Evolutionary conservation across 208 protist species (phyloP), one percentile per base, ranked within the genome.

Genomic region (Wallacemonas rigidus): DNA sequence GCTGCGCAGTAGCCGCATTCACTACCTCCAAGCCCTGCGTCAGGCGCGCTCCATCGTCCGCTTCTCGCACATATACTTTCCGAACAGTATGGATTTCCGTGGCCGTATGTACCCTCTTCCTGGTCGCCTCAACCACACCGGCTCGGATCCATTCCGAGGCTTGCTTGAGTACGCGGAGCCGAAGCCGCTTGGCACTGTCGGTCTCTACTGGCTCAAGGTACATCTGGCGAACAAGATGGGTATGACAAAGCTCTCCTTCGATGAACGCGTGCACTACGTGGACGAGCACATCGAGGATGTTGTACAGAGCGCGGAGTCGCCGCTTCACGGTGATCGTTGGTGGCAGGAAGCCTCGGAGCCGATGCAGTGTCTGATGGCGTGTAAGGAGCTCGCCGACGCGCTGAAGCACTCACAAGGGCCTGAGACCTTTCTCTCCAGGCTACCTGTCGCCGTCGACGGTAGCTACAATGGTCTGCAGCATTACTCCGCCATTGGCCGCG

Each of bases 381-480:
- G 93, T 69, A 96, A 98, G 54, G 98, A 99, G 70, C 74, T 99
- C 15, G 75, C 83, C 0, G 93, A 98, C 58, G 98, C 97, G 4
- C 69, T 98, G 17, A 91, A 95, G 72, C 91, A 82, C 72, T 96
- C 88, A 26, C 89, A 90, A 35, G 85, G 97, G n/a, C 82, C 94
- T 5, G 76, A 84, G n/a, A 80, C 89, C 35, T 99, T 92, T 71
- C 74, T 91, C 8, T 98, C 93, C 0, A 80, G 86, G n/a, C 77
- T 99, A 14, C 98, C 98, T 7, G 93, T 99, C 67, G 98, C 99
- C 41, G 97, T 98, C 57, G 98, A 99, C 81, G 98, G 98, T 17
- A 96, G 92, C 45, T 99, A 98, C 75, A 99, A 99, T 77, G 98
- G 98, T 41, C 82, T 99, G 63, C 98, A 99, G 86, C 98, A 99